A percentile compares a stretch with the other conserved stretches of the same genome.
These are phyloP conservation scores for Eruca vesicaria DNA, from an alignment of 441 rosid genomes.

Conservation along the genomic window DNA sequence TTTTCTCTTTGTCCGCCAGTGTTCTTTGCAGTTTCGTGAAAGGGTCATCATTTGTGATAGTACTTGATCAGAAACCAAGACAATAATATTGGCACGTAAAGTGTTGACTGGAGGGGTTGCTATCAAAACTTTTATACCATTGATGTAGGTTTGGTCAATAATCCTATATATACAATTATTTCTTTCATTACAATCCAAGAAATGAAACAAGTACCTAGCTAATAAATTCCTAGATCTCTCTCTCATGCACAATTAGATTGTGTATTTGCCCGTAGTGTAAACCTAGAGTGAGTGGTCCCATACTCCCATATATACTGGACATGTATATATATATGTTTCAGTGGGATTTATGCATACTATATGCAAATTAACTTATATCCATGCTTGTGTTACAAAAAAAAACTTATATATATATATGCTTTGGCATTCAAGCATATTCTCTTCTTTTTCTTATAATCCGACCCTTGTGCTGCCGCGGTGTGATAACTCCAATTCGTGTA, in stretches of 20 bases:
- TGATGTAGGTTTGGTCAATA: conserved; percentile 22
- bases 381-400: too few relatives aligned
- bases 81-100: conserved; percentile 32
- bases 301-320: neutral
- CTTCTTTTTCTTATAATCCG: neutral
- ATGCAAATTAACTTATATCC: too few relatives aligned
- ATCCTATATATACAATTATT: conserved; percentile 17
- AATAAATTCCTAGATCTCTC: conserved; percentile 17
- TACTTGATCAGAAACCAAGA: conserved; percentile 29
- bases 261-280: conserved; percentile 26
- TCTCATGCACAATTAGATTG: conserved; percentile 11
- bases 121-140: conserved; percentile 24
- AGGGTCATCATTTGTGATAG: conserved; percentile 23
- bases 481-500: neutral
- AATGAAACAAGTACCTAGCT: conserved; percentile 4
- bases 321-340: too few relatives aligned
- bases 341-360: neutral
- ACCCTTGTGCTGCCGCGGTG: neutral
- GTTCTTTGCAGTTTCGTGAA: conserved; percentile 11
- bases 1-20: conserved; percentile 9
- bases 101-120: conserved; percentile 30
- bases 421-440: neutral
- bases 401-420: too few relatives aligned
- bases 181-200: conserved; percentile 6
- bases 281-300: conserved; percentile 13